Percentiles rank a stretch among this genome's conserved stretches.
Conservation (phyloP, 2,329 filamentous ascomycete genomes). For the Aureobasidium sp. region DNA sequence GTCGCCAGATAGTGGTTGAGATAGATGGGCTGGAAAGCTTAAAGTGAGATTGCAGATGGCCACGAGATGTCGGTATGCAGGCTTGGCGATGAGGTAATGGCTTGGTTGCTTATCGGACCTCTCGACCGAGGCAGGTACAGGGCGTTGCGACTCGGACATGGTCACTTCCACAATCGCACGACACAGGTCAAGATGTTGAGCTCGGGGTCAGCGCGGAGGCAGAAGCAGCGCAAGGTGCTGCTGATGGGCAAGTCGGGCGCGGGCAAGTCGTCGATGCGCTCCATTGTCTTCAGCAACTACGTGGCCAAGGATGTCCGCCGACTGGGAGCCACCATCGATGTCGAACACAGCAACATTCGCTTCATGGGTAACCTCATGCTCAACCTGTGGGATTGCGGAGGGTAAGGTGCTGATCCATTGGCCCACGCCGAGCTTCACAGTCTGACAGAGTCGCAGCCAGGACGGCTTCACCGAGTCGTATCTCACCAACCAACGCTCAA, state of each 20-base stretch:
- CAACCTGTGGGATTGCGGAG: slow-evolving; percentile 98
- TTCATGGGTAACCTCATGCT: slow-evolving; percentile 96
- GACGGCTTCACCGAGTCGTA: slow-evolving; percentile 99
- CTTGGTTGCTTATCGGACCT: background rate
- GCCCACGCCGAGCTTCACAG: background rate
- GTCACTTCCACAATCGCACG: background rate
- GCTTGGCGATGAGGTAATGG: slow-evolving; percentile 4
- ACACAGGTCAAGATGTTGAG: slow-evolving; percentile 3
- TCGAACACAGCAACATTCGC: slow-evolving; percentile 96
- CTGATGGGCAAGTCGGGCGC: slow-evolving; percentile 87
- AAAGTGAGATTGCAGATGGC: background rate
- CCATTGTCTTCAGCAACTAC: slow-evolving; percentile 98
- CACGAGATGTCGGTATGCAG: background rate
- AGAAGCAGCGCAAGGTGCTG: slow-evolving; percentile 49
- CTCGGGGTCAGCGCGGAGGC: slow-evolving; percentile 30
- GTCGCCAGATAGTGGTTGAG: background rate
- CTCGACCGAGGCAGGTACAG: background rate
- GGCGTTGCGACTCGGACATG: background rate
- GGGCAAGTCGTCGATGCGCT: slow-evolving; percentile 96
- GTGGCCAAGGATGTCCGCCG: slow-evolving; percentile 91
- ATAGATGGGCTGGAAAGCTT: background rate
- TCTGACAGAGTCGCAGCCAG: slow-evolving; percentile 51
- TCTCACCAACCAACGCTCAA: slow-evolving; percentile 85
- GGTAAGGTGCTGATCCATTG: slow-evolving; percentile 42
- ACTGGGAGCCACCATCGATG: slow-evolving; percentile 92